Base-by-base conservation (phyloP, 495 filamentous ascomycete species). In the Cetradonia linearis region DNA sequence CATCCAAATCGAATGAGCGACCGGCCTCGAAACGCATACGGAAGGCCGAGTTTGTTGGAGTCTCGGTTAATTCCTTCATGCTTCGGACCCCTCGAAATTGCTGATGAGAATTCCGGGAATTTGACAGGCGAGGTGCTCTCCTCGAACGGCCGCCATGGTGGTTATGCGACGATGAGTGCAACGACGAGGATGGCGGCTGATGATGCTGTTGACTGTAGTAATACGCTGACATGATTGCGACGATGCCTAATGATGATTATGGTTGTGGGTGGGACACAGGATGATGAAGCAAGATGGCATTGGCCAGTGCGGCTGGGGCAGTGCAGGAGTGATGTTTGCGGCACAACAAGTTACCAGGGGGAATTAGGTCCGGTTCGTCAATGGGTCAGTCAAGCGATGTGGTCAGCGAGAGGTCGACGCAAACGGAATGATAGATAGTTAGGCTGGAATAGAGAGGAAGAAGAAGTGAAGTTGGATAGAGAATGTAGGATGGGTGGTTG, bases 1-100 rank as follows among this genome's bases (percentile, higher is more conserved):
- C 93, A 66, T 96, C 92, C 65, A 99, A 77, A 66, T 99, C 93
- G 70, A 99, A 99, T 27, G 91, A 96, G 58, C 90, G 85, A 48
- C 86, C 89, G 65, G 91, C 88, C 71, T 97, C 91, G 70, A 94
- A 95, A 69, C 87, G 82, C 44, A 83, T 80, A 60, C 91, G 86
- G 74, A 89, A 95, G 62, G 84, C 83, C 50, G 79, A 79, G 49
- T 91, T 78, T 37, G 84, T 79, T 40, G 84, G 83, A 50, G 84
- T 78, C 68, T 96, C 91, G 66, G 85, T 87, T 57, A 91, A 73
- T 71, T 97, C 94, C 73, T 93, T 90, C 81, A 89, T 89, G 67
- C 84, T 91, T 69, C 88, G 80, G 34, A 87, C 83, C 56, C 82
- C 85, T 56, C 86, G 86, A 72, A 88, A 90, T 71, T 92, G 90